phyloP scores from a whole-genome alignment of 1,139 yeast species.

The Scheffersomyces lignicola region DNA sequence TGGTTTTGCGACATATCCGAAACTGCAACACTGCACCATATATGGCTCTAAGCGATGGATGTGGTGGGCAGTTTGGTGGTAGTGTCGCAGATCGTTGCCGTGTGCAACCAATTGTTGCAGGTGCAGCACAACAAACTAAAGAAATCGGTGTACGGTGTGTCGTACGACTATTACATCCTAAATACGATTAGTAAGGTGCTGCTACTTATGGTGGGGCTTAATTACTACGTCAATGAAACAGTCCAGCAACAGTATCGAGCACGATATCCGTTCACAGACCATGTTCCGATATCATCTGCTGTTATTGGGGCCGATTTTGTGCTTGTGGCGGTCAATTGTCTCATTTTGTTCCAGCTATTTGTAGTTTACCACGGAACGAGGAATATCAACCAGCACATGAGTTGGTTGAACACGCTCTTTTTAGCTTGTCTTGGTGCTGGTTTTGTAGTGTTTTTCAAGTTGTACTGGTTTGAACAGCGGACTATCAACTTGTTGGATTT shows the following conservation, averaged over 20 bases:
- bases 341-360: constrained; percentile 16
- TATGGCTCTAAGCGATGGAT: no score
- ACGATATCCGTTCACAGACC: constrained; percentile 20
- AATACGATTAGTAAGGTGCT: constrained; percentile 13
- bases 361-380: constrained; percentile 19
- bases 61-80: no score
- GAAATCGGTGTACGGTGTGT: constrained; percentile 27
- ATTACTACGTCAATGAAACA: constrained; percentile 13
- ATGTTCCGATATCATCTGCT: constrained; percentile 9
- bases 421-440: constrained; percentile 10
- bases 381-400: constrained; percentile 24
- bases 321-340: constrained; percentile 12
- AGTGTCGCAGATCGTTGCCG: no score
- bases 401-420: constrained; percentile 14
- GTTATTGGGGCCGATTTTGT: constrained; percentile 16
- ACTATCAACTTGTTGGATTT: constrained; percentile 22
- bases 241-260: constrained; percentile 15
- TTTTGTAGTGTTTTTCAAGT: constrained; percentile 9
- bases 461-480: constrained; percentile 8
- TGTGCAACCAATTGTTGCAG: constrained; percentile 16
- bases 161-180: constrained; percentile 25
- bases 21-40: no score
- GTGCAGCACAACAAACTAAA: constrained; percentile 18
- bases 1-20: no score
- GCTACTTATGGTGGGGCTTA: constrained; percentile 14